Conservation (phyloP, 495 filamentous ascomycete species). For the Penicillium roqueforti region DNA sequence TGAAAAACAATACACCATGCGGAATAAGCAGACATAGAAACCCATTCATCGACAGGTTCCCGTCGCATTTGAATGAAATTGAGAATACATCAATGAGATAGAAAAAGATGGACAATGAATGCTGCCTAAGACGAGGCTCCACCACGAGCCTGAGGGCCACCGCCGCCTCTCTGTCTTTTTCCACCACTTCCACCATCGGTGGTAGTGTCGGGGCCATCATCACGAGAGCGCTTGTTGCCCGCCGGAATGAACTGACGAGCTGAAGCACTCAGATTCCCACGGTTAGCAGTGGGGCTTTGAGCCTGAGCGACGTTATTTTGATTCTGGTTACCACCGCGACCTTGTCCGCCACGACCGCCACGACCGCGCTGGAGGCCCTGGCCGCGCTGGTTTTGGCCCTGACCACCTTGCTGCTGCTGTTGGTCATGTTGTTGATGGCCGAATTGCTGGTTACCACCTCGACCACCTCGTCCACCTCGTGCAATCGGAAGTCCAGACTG, state of each 20-base stretch:
- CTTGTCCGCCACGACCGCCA: constrained; percentile 39
- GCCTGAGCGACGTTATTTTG: constrained; percentile 16
- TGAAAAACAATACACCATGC: background rate
- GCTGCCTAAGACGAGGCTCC: constrained; percentile 13
- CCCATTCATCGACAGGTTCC: background rate
- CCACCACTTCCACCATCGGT: constrained; percentile 40
- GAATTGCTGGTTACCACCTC: constrained; percentile 32
- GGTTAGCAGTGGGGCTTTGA: constrained; percentile 29
- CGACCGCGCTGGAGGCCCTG: constrained; percentile 45
- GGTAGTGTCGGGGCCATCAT: constrained; percentile 52
- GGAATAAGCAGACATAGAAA: background rate
- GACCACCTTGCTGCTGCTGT: constrained; percentile 15
- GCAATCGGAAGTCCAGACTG: constrained; percentile 51
- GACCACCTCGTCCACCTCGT: constrained; percentile 33
- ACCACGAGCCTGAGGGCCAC: constrained; percentile 32
- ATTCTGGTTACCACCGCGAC: constrained; percentile 46
- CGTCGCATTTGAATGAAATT: background rate
- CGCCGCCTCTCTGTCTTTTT: constrained; percentile 52
- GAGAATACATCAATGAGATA: constrained; percentile 15
- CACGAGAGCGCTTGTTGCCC: constrained; percentile 62
- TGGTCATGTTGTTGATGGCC: constrained; percentile 28
- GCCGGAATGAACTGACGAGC: constrained; percentile 59
- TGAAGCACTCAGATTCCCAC: constrained; percentile 47
- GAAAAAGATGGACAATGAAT: constrained; percentile 13
- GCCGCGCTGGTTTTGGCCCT: constrained; percentile 29